Evolutionary conservation across 345 rosid genomes (phyloP), one percentile per base, ranked within the genome.

Genomic region (Arabis alpina): DNA sequence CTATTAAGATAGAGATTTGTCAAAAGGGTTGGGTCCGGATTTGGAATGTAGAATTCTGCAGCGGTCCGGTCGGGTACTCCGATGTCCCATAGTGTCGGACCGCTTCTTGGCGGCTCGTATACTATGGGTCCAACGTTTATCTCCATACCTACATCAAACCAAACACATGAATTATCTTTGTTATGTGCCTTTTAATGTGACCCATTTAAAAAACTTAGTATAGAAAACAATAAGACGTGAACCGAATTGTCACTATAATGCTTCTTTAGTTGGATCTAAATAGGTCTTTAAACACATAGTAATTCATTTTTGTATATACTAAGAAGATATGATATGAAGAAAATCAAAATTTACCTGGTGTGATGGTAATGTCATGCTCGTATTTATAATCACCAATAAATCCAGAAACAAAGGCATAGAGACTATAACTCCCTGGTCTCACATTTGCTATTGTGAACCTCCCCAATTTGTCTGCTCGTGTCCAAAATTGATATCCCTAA

Each of bases 401-500:
- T 15, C 92, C 95, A 6, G 85, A 78, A 64, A 88, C 80, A 91
- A 87, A 94, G 2, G 89, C 96, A 30, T 82, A 85, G 62, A 94
- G 77, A 71, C 73, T 87, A 42, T 94, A 89, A 9, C 63, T 59
- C 2, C 96, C 96, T 1, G 81, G 49, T 79, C 91, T 80, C 40
- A 87, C 80, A 52, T 94, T 85, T 15, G 81, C 43, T 14, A 91
- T 84, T 4, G 41, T 7, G 79, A 94, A 94, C 78, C 42, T 47
- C 4, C 98, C 98, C 13, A 27, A 54, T 40, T 63, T 58, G 73
- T 85, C 81, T 4, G 96, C 76, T 80, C 49, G 54, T 23, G 81
- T 77, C 98, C 98, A 94, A 53, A 91, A 94, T 25, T 94, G 99
- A 76, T 94, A 89, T 37, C 93, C 98, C 99, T 94, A 30, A 34